These are phyloP conservation scores for Basidiobolus meristosporus DNA, from an alignment of 371 early-diverging fungal species.

Conservation along the genomic window DNA sequence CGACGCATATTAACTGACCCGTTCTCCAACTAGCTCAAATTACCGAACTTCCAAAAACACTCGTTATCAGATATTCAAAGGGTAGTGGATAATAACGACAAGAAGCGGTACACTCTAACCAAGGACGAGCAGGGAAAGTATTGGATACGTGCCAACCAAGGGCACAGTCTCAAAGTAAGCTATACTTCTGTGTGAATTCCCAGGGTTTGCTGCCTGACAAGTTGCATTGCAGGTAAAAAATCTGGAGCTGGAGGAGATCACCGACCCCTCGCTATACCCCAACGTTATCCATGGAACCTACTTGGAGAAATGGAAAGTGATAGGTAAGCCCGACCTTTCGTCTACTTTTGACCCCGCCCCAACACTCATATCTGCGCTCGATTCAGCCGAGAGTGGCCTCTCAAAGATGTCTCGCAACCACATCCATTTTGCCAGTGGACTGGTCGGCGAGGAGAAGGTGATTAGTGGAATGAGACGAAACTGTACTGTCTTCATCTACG, in stretches of 20 bases:
- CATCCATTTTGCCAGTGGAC: slow-evolving; percentile 70
- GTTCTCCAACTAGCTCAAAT: slow-evolving; percentile 13
- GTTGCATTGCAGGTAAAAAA: too few species aligned
- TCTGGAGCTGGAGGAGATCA: slow-evolving; percentile 24
- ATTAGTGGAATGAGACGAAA: slow-evolving; percentile 25
- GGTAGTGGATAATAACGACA: slow-evolving; percentile 53
- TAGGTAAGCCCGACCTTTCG: slow-evolving; percentile 14
- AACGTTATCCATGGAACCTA: slow-evolving; percentile 63
- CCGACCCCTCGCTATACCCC: slow-evolving; percentile 22
- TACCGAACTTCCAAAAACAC: slow-evolving; percentile 25
- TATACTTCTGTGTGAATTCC: background rate
- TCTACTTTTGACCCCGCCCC: background rate
- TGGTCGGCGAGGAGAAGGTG: slow-evolving; percentile 39
- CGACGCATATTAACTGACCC: background rate
- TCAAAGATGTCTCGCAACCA: slow-evolving; percentile 66
- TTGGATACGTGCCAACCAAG: slow-evolving; percentile 72
- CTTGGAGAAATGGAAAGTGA: slow-evolving; percentile 25
- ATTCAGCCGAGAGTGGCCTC: slow-evolving; percentile 35
- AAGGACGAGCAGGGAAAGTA: slow-evolving; percentile 13
- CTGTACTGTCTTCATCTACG: background rate
- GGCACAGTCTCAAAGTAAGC: slow-evolving; percentile 38
- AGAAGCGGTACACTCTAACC: slow-evolving; percentile 48
- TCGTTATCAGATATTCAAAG: slow-evolving; percentile 25
- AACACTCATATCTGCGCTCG: too few species aligned
- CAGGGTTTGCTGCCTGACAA: too few species aligned